Evolutionary conservation across 2,329 filamentous ascomycete genomes (phyloP).

Genomic region (Venturia carpophila): DNA sequence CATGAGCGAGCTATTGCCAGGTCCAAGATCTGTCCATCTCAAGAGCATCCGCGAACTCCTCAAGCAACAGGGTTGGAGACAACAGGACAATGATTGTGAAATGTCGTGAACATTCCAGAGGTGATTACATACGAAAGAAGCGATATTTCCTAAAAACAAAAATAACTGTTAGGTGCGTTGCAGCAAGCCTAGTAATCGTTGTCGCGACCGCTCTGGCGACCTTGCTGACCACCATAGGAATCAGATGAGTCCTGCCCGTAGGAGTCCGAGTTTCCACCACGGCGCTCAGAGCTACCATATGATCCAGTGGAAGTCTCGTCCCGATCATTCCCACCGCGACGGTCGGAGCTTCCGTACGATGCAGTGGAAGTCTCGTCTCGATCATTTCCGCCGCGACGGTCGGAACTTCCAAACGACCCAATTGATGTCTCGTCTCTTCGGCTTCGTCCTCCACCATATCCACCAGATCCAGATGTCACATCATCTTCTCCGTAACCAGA

Average conservation of each 20-base stretch:
- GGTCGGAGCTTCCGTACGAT: not conserved
- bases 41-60: too few species aligned
- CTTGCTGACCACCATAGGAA: conserved; percentile 6
- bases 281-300: not conserved
- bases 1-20: too few species aligned
- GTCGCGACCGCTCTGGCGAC: not conserved
- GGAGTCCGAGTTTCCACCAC: not conserved
- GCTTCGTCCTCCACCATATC: too few species aligned
- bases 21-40: too few species aligned
- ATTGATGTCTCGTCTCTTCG: too few species aligned
- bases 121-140: not conserved
- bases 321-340: not conserved
- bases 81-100: not conserved
- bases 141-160: not conserved
- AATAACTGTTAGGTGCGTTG: not conserved
- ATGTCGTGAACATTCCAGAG: not conserved
- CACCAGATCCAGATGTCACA: too few species aligned
- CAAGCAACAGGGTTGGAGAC: not conserved
- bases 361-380: not conserved
- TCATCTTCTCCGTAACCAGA: too few species aligned
- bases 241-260: conserved; percentile 2
- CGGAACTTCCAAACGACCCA: not conserved
- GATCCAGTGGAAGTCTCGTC: conserved; percentile 1
- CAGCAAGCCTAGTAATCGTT: not conserved
- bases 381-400: not conserved